Base-by-base conservation (phyloP, 805 yeast species). In the Ogataea henricii region DNA sequence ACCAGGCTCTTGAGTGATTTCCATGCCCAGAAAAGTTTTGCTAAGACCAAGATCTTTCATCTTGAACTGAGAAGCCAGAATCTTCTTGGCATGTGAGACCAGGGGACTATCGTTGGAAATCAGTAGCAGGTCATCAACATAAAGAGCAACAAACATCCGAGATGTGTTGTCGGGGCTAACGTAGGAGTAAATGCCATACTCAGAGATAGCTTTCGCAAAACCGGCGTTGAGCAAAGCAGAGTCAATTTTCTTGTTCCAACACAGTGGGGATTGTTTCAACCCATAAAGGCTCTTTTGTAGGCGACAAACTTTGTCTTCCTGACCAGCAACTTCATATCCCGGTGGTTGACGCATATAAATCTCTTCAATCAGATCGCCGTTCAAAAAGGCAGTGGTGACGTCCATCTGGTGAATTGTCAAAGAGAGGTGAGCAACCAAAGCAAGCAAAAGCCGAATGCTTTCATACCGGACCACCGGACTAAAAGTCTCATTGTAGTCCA, bases 371-470 rank as follows among this genome's bases (percentile, higher is more conserved):
- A 51, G 26, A 4, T 38, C 47, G 2, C 52, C 54, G 43, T 52
- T 41, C 2, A 52, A 43, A 29, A 52, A 47, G 9, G 52, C 52
- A 10, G 51, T 52, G 6, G 45, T 49, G 13, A 52, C 52, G 43
- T 52, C 56, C 54, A 52, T 52, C 35, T 47, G 58, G 38, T 52
- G 48, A 34, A 34, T 12, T 3, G 37, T 4, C 37, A 34, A 17
- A 7, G 20, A 34, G 17, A 5, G 9, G 17, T 14, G 30, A 23
- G 40, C 40, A n/a, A 32, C 40, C 9, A 23, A 12, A 23, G 40
- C 40, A 23, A 37, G 17, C 29, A 37, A 20, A 3, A 37, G 13
- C 3, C 21, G 18, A 5, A 37, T 37, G 21, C 30, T 23, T n/a
- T 37, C 40, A 37, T 22, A 22, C 13, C 32, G n/a, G 23, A 37